Base-by-base conservation (phyloP, 257 asterid species). In the Solanum clarkiae region DNA sequence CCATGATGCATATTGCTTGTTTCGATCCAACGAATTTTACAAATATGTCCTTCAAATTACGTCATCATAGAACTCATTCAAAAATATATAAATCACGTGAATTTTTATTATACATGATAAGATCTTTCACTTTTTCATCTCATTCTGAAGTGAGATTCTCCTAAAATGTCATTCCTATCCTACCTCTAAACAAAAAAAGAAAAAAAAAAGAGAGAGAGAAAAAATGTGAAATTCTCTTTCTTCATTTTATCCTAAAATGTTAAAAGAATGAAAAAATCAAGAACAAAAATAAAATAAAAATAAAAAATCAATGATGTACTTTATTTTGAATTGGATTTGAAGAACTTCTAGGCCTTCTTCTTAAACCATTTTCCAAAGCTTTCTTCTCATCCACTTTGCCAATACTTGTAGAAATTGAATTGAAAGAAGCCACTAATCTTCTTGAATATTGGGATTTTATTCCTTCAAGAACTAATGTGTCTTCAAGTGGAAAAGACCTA, bases 321-420 rank as follows among this genome's bases (percentile, higher is more conserved):
- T 75, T 88, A 53, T 93, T 92, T 80, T 92, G 94, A 24, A 85
- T 90, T 8, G 95, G 97, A 88, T 93, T 92, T 57, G 94, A 75
- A 87, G 87, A 81, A 86, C 91, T 92, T n/a, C 91, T 92, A 40
- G 93, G 95, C 84, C 29, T 75, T 44, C 75, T 82, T 53, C 92
- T 86, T 2, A 92, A 87, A 51, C 92, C 90, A 71, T 87, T 91
- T 62, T 85, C 88, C 85, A 91, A 86, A 14, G 89, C 89, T 84
- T 89, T 90, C 70, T 89, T 89, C 84, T 89, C 90, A 13, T 82
- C 84, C 49, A 86, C 44, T 77, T 87, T 90, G 10, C 81, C 90
- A 81, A 74, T 70, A 42, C 81, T 90, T 10, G 87, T 84, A 5
- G 89, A 72, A 51, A 90, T 9, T 10, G 86, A 84, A 59, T 59